Base-by-base conservation (phyloP, 2,329 filamentous ascomycete species). In the Huntiella abstrusa region DNA sequence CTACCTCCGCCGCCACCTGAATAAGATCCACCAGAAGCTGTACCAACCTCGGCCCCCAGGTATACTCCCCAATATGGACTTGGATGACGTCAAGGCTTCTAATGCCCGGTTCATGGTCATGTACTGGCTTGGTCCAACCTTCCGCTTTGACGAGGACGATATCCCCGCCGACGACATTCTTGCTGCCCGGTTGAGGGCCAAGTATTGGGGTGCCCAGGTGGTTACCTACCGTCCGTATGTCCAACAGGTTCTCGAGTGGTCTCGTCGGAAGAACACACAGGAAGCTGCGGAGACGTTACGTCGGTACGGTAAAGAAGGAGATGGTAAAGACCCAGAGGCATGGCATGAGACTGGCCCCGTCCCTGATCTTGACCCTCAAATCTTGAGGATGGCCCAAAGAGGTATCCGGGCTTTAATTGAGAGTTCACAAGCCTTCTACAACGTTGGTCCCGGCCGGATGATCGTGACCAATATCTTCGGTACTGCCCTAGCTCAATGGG, bases 401-500 rank as follows among this genome's bases (percentile, higher is more conserved):
- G 85, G 80, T 49, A 71, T 91, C 47, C 66, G 75, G 38, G 83
- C 85, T 5, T 75, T 93, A 1, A 76, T 94, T 45, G 70, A 81
- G 57, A 95, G 88, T 59, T 96, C 88, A 0, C 72, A 76, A 46
- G 84, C 86, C 1, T 93, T 96, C 57, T 69, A 80, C 52, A 67
- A 68, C 2, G 68, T 83, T 19, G 66, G 73, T 12, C 62, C 64
- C n/a, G 62, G 72, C 51, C 74, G 85, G 28, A 75, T 83, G 6
- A 80, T 95, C 44, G 78, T 96, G 47, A 96, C 88, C n/a, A 96
- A 95, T 55, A 79, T 94, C 17, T 93, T 94, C 62, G 87, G 88
- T 45, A 96, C 88, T 13, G 82, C 86, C 51, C 88, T 95, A 68
- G 87, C 88, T 44, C 91, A 98, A 84, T 98, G 92, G 67, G 88